These are phyloP conservation scores for Talaromyces sp. DNA, from an alignment of 2,329 filamentous ascomycete genomes.

Conservation along the genomic window DNA sequence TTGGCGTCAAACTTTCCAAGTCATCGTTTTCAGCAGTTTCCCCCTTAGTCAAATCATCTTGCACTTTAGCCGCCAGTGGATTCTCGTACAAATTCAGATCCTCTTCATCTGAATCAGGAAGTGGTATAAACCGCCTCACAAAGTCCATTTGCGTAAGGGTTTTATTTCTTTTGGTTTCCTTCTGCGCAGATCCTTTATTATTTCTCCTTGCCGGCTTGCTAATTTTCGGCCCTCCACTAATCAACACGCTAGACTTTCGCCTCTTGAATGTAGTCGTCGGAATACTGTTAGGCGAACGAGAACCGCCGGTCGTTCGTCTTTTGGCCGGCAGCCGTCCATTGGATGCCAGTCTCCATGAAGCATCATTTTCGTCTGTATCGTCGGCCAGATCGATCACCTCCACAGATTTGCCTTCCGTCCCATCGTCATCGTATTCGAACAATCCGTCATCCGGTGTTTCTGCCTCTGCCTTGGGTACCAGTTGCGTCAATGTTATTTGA, in stretches of 20 bases:
- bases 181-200: slow-evolving; percentile 8
- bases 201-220: slow-evolving; percentile 25
- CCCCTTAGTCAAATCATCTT: not conserved
- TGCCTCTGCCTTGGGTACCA: slow-evolving; percentile 34
- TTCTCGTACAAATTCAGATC: slow-evolving; percentile 8
- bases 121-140: slow-evolving; percentile 34
- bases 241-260: not conserved
- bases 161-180: slow-evolving; percentile 30
- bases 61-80: not conserved
- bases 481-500: slow-evolving; percentile 43
- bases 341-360: slow-evolving; percentile 20
- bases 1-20: slow-evolving; percentile 9
- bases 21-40: not conserved
- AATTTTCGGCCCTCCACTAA: slow-evolving; percentile 18
- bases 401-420: slow-evolving; percentile 10
- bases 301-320: not conserved
- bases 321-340: not conserved
- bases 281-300: slow-evolving; percentile 7
- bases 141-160: slow-evolving; percentile 45
- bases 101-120: slow-evolving; percentile 34
- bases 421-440: slow-evolving; percentile 32
- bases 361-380: slow-evolving; percentile 24
- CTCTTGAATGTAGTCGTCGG: slow-evolving; percentile 13
- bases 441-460: slow-evolving; percentile 23
- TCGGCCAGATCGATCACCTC: slow-evolving; percentile 28